Evolutionary conservation across 805 yeast genomes (phyloP).

Genomic region (Starmerella bombicola): DNA sequence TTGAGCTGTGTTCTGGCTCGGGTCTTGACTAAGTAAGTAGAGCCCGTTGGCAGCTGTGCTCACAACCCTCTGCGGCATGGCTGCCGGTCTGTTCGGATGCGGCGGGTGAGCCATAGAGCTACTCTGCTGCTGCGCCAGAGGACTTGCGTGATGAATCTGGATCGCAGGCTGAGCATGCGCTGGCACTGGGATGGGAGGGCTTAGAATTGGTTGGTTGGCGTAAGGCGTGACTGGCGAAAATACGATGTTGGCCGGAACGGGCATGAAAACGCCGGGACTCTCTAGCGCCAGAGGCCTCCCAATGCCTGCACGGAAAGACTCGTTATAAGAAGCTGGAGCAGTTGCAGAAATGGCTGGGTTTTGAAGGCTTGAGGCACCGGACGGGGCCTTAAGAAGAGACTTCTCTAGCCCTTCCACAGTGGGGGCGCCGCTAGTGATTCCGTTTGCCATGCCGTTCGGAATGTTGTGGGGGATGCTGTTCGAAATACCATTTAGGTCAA

Average conservation of each 20-base stretch:
- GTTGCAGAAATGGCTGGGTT: no score
- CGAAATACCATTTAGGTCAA: no score
- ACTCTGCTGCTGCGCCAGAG: not conserved
- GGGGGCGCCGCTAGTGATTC: no score
- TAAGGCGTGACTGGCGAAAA: not conserved
- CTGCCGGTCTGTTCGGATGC: not conserved
- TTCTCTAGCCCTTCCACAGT: no score
- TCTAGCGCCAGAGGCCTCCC: slow-evolving; percentile 8
- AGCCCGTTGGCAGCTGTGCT: slow-evolving; percentile 26
- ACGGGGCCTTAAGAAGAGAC: no score
- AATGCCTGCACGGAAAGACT: not conserved
- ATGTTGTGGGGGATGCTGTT: no score
- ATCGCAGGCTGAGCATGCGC: not conserved
- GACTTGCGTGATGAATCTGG: not conserved
- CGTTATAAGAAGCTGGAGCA: not conserved
- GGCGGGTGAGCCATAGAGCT: not conserved
- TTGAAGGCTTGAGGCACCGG: no score
- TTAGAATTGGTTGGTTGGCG: not conserved
- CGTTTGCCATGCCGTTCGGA: no score
- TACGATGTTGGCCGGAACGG: slow-evolving; percentile 3
- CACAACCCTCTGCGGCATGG: slow-evolving; percentile 5
- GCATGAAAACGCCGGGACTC: slow-evolving; percentile 11
- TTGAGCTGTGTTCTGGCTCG: not conserved
- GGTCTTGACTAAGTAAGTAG: slow-evolving; percentile 23
- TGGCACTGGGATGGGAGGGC: not conserved